A percentile compares a stretch with the other conserved stretches of the same genome.
These are phyloP conservation scores for Globisporangium echinulatum DNA, from an alignment of 352 stramenopile genomes.

Conservation along the genomic window DNA sequence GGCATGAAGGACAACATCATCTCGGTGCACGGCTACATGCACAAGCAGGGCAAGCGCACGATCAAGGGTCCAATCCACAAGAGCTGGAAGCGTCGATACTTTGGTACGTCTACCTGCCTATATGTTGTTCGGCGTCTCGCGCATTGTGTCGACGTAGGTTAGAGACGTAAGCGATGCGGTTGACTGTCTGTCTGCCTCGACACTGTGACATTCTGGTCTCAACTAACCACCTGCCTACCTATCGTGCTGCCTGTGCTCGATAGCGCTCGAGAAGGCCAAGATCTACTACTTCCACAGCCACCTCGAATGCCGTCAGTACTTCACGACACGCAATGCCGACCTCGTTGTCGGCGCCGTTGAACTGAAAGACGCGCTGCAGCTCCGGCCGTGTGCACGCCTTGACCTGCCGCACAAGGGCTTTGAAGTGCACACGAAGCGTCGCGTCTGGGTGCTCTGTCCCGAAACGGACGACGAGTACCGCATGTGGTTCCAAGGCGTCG, in stretches of 20 bases:
- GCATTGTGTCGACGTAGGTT: too few species aligned
- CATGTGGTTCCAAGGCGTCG: slow-evolving; percentile 80
- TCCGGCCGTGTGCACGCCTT: slow-evolving; percentile 67
- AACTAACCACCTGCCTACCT: too few species aligned
- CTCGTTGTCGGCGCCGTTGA: slow-evolving; percentile 77
- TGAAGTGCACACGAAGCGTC: slow-evolving; percentile 72
- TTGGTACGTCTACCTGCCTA: slow-evolving; percentile 15
- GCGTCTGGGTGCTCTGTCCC: slow-evolving; percentile 81
- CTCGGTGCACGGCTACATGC: slow-evolving; percentile 84
- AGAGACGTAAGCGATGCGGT: too few species aligned
- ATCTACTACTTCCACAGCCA: slow-evolving; percentile 89
- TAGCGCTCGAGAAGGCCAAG: slow-evolving; percentile 72
- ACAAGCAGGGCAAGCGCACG: slow-evolving; percentile 86
- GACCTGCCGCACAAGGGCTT: slow-evolving; percentile 81
- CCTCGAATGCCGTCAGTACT: slow-evolving; percentile 82
- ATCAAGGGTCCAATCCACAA: slow-evolving; percentile 87
- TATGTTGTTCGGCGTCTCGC: too few species aligned
- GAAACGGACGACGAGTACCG: slow-evolving; percentile 81
- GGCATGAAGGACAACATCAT: slow-evolving; percentile 80
- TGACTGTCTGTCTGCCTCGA: too few species aligned
- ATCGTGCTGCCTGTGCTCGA: too few species aligned
- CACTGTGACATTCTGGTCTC: too few species aligned
- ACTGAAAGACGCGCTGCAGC: slow-evolving; percentile 81
- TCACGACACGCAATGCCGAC: slow-evolving; percentile 77
- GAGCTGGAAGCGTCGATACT: slow-evolving; percentile 83